These are phyloP conservation scores for Lodderomyces orthopsilosis DNA, from an alignment of 1,139 yeast species.

Conservation along the genomic window DNA sequence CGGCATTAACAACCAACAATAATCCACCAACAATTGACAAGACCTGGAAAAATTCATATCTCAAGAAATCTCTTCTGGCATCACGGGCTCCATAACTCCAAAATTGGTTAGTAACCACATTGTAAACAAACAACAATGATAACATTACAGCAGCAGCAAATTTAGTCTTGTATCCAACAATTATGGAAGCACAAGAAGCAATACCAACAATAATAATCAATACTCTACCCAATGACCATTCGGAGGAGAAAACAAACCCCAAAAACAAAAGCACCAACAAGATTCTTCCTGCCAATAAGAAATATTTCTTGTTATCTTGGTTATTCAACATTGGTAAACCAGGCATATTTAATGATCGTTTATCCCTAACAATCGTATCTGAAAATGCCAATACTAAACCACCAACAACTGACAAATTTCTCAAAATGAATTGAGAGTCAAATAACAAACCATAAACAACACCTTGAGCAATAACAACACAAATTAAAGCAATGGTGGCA, in stretches of 20 bases:
- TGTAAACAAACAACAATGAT: conserved; percentile 69
- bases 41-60: conserved; percentile 93
- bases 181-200: conserved; percentile 71
- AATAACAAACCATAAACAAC: conserved; percentile 83
- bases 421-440: conserved; percentile 76
- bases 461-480: conserved; percentile 82
- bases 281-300: conserved; percentile 85
- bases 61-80: conserved; percentile 83
- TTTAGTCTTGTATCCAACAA: conserved; percentile 91
- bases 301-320: conserved; percentile 80
- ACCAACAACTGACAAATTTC: conserved; percentile 90
- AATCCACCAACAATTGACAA: conserved; percentile 94
- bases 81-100: conserved; percentile 75
- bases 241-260: conserved; percentile 78
- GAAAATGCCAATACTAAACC: conserved; percentile 87
- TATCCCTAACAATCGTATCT: conserved; percentile 83
- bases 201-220: conserved; percentile 71
- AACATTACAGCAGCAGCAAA: conserved; percentile 82
- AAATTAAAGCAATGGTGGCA: conserved; percentile 69
- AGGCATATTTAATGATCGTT: conserved; percentile 71
- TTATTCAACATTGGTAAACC: conserved; percentile 87
- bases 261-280: conserved; percentile 81
- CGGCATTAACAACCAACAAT: conserved; percentile 85
- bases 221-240: conserved; percentile 68
- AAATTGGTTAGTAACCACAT: conserved; percentile 80